These are phyloP conservation scores for Penicillium sp. DNA, from an alignment of 2,329 filamentous ascomycete species.

Conservation along the genomic window DNA sequence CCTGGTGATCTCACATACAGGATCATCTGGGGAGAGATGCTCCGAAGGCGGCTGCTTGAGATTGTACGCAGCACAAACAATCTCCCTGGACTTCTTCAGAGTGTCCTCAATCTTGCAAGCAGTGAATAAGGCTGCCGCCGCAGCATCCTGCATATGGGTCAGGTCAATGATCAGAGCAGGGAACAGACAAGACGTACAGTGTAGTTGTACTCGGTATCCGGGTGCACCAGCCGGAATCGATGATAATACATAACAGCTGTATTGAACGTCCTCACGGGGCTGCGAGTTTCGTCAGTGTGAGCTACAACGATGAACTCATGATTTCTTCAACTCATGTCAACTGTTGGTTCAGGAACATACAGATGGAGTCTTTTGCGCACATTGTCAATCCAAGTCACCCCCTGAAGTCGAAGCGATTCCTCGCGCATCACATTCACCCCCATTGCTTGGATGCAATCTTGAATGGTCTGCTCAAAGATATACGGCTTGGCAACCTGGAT, in stretches of 20 bases:
- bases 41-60: conserved; percentile 65
- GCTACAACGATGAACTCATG: neutral
- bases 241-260: conserved; percentile 91
- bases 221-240: conserved; percentile 79
- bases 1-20: conserved; percentile 48
- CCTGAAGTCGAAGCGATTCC: conserved; percentile 73
- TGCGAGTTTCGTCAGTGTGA: conserved; percentile 32
- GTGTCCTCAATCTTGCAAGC: conserved; percentile 98
- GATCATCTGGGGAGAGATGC: conserved; percentile 71
- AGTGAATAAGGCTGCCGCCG: conserved; percentile 79
- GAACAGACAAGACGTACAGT: conserved; percentile 35
- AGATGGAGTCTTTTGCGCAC: conserved; percentile 72
- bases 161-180: conserved; percentile 2
- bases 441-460: conserved; percentile 63
- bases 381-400: conserved; percentile 81
- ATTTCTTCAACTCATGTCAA: too few species aligned
- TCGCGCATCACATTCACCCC: conserved; percentile 72
- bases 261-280: conserved; percentile 84
- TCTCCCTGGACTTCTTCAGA: conserved; percentile 90
- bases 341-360: conserved; percentile 53
- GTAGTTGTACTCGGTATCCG: conserved; percentile 79
- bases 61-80: conserved; percentile 85
- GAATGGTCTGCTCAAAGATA: conserved; percentile 73
- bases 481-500: conserved; percentile 67
- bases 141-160: conserved; percentile 60